Conservation (phyloP, 2,329 filamentous ascomycete species). For the Cladosporium velox region DNA sequence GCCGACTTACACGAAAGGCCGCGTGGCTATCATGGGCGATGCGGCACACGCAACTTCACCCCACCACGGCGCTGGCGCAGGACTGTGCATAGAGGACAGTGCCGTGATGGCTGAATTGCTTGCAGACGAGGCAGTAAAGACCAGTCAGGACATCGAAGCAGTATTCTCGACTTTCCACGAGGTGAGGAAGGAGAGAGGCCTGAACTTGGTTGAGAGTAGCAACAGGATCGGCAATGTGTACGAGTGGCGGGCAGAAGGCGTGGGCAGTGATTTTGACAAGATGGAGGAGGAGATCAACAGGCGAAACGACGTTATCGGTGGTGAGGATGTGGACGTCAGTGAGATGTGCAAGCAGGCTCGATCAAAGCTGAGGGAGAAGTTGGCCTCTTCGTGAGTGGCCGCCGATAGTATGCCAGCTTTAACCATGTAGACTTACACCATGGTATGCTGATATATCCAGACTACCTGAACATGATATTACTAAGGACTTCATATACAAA, state of each 20-base stretch:
- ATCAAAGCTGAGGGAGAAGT: conserved; percentile 21
- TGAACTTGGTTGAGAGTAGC: conserved; percentile 48
- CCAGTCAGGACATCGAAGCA: conserved; percentile 30
- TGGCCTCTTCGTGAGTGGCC: conserved; percentile 3
- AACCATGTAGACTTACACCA: neutral
- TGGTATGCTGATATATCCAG: neutral
- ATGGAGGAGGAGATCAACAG: conserved; percentile 30
- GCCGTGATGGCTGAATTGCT: conserved; percentile 34
- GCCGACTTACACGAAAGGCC: conserved; percentile 40
- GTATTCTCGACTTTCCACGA: conserved; percentile 45
- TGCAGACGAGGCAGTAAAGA: conserved; percentile 25
- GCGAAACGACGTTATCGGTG: conserved; percentile 27
- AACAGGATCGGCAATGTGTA: conserved; percentile 45
- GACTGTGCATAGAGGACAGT: conserved; percentile 36
- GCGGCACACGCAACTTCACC: conserved; percentile 57
- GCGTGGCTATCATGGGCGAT: conserved; percentile 54
- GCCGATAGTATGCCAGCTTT: neutral
- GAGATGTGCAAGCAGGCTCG: conserved; percentile 27
- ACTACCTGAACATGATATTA: too few relatives aligned
- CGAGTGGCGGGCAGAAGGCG: conserved; percentile 38
- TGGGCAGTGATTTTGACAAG: conserved; percentile 26
- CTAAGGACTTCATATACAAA: too few relatives aligned
- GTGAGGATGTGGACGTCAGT: conserved; percentile 27
- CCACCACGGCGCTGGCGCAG: conserved; percentile 43
- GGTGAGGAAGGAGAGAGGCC: conserved; percentile 44